A percentile compares a stretch with the other conserved stretches of the same genome.
phyloP scores from a whole-genome alignment of 441 rosid species.

The Sinapis alba region DNA sequence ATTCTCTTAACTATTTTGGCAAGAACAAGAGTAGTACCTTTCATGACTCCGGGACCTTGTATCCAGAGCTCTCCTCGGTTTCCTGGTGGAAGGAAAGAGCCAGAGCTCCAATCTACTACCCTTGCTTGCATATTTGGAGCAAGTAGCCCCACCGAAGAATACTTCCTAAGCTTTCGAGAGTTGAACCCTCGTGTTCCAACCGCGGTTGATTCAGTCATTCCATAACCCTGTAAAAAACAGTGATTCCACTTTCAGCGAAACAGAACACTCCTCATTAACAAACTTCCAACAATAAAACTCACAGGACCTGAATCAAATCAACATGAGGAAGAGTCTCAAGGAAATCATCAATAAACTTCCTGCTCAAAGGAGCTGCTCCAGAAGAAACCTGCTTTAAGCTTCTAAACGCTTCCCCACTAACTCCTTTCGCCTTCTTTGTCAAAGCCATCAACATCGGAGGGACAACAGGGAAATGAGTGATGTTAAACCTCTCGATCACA shows the following conservation, averaged over 20 bases:
- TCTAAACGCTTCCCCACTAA: constrained; percentile 45
- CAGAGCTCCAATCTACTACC: constrained; percentile 68
- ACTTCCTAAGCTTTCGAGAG: constrained; percentile 42
- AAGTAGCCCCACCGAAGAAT: constrained; percentile 72
- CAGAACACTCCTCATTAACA: not conserved
- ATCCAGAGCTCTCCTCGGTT: constrained; percentile 79
- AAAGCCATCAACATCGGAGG: constrained; percentile 71
- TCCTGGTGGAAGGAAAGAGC: constrained; percentile 68
- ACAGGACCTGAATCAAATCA: constrained; percentile 80
- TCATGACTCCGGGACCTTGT: constrained; percentile 82
- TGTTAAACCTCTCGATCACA: constrained; percentile 53
- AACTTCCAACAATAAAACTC: not conserved
- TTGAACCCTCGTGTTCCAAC: constrained; percentile 88
- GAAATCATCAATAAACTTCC: constrained; percentile 61
- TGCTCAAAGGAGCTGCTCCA: constrained; percentile 76
- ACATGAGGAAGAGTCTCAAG: constrained; percentile 57
- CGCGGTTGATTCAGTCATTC: constrained; percentile 86
- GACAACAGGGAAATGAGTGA: constrained; percentile 80
- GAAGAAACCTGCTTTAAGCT: constrained; percentile 84
- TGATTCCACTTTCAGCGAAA: not conserved
- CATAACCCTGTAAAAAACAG: constrained; percentile 67
- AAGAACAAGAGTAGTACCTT: constrained; percentile 46
- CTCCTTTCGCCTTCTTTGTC: constrained; percentile 47
- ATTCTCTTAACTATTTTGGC: no score
- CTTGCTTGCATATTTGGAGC: constrained; percentile 90